phyloP scores from a whole-genome alignment of 139 green algal genomes.

The Helicosporidium sp. region DNA sequence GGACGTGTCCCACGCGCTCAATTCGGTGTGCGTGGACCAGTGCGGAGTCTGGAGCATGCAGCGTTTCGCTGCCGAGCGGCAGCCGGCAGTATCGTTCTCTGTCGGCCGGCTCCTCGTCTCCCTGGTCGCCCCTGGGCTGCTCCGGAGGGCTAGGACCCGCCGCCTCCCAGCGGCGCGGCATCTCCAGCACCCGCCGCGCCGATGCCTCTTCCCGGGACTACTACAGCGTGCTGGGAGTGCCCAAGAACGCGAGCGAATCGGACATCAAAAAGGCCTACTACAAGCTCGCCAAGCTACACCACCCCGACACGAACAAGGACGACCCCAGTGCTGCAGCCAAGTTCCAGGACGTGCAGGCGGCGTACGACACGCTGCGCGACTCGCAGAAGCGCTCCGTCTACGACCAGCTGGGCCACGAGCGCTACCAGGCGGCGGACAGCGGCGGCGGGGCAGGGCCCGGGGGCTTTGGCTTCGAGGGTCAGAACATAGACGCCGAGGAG shows the following conservation, averaged over 20 bases:
- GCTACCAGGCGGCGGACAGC: slow-evolving; percentile 14
- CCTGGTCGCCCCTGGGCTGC: too few relatives aligned
- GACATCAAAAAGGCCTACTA: slow-evolving; percentile 87
- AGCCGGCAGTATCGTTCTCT: too few relatives aligned
- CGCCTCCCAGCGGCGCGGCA: neutral
- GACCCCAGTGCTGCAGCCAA: slow-evolving; percentile 47
- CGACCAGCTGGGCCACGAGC: slow-evolving; percentile 30
- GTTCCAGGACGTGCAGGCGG: slow-evolving; percentile 72
- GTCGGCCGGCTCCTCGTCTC: too few relatives aligned
- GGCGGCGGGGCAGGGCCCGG: slow-evolving; percentile 5
- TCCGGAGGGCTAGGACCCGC: neutral
- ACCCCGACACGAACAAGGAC: slow-evolving; percentile 79
- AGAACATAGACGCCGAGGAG: slow-evolving; percentile 21
- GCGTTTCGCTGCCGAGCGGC: too few relatives aligned
- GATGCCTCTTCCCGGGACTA: too few relatives aligned
- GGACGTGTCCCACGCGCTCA: too few relatives aligned
- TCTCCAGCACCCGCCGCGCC: too few relatives aligned
- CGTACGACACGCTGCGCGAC: slow-evolving; percentile 73
- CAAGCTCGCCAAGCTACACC: slow-evolving; percentile 70
- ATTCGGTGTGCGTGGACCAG: too few relatives aligned
- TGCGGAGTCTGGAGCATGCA: too few relatives aligned
- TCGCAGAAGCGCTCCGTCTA: slow-evolving; percentile 59
- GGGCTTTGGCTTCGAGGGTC: slow-evolving; percentile 13
- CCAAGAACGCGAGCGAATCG: slow-evolving; percentile 32
- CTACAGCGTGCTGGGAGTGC: slow-evolving; percentile 60